Evolutionary conservation across 2,329 filamentous ascomycete genomes (phyloP), one percentile per base, ranked within the genome.

Genomic region (Leptoxyphium fumago): DNA sequence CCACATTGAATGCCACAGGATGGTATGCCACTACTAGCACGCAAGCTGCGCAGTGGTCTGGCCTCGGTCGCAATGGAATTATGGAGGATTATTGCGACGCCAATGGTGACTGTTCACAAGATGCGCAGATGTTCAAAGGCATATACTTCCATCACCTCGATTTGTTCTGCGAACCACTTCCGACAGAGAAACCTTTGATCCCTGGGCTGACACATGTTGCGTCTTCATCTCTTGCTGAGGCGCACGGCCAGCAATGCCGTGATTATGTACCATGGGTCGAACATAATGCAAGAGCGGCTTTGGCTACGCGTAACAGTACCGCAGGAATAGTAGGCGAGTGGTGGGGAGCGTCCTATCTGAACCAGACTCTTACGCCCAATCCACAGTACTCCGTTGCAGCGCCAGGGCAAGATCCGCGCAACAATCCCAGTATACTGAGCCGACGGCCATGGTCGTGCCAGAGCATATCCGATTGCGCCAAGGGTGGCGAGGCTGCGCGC

Each of bases 121-220:
- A 96, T 53, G 74, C 74, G 1, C 86, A 94, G 55, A 86, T 85
- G 0, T 96, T 96, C 74, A 96, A 96, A 61, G 84, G 85, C 26
- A 91, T 95, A 45, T 95, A 89, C 69, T 94, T 94, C 65, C 84
- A 94, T 58, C 89, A 96, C 58, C 69, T 96, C 1, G 74, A 79
- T 0, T 66, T 77, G 1, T 95, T 95, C 60, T 96, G 89, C 61
- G 71, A 73, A 4, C 73, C 78, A 0, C 63, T 94, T 2, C 71
- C 69, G 1, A 58, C 49, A 7, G 34, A 2, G 43, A 56, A 67
- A 9, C 61, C 72, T 1, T 61, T 65, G 6, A 60, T 69, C 29
- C 61, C 64, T 9, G 67, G 65, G 2, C 63, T 71, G 42, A 68
- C 73, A 4, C 57, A 60, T 39, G 55, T 61, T 3, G 64, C 68